Evolutionary conservation across 169 alveolate species (phyloP), one percentile per base, ranked within the genome.

Genomic region (Cryptosporidium viatorum): DNA sequence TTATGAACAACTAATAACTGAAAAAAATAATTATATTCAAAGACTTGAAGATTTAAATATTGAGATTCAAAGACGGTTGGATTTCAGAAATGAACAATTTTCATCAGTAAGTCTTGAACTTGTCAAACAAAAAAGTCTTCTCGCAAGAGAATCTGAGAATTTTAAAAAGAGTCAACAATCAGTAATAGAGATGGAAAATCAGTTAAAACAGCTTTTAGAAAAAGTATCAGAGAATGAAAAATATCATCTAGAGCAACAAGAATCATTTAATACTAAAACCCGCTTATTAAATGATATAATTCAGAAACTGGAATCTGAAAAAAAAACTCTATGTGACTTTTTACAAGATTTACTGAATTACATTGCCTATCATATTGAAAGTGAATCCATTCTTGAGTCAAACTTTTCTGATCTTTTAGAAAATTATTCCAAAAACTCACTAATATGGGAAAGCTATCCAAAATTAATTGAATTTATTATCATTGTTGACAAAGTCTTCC

Each of bases 111-210:
- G 58, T 58, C 70, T 35, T 58, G 86, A 73, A 18, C 70, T 52
- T 73, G 55, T 73, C 4, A 52, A n/a, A 33, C 86, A 73, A 73
- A 73, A 73, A 73, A 16, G 58, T 29, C 55, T 73, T n/a, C 35
- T 73, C 14, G 33, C 52, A 35, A 73, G n/a, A 35, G 71, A 73
- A 29, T 35, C 37, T 3, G 70, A 73, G 37, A 52, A 26, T 29
- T 26, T 23, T 1, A 73, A 59, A 29, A 73, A 55, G 31, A 31
- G 52, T 18, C n/a, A 73, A 50, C 55, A 73, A 23, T 18, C 37
- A 29, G 6, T 14, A 18, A 9, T 10, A 12, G 52, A 52, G 7
- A 26, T 73, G 51, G 43, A 37, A 41, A 62, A 55, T 3, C 48
- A 58, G 0, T 8, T 73, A 10, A n/a, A 73, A 59, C 43, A 55